Percentiles rank a stretch among this genome's conserved stretches.
Evolutionary conservation across 805 yeast species (phyloP).

Genomic region (Saccharomycopsis sp.): DNA sequence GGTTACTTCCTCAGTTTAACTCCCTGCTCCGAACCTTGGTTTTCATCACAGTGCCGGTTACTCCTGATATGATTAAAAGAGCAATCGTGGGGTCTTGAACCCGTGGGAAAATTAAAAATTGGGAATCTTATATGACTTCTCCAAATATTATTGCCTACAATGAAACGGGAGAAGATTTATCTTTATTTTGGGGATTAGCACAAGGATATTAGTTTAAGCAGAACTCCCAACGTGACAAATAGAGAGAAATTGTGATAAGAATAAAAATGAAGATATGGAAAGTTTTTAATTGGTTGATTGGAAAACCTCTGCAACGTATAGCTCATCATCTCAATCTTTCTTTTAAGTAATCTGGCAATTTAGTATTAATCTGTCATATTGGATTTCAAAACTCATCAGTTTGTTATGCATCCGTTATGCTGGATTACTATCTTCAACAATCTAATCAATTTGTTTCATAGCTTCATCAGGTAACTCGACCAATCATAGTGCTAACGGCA

Average conservation of each 20-base stretch:
- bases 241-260: too few relatives aligned
- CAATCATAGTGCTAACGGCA: conserved; percentile 32
- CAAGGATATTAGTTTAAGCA: neutral
- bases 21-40: conserved; percentile 65
- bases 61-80: conserved; percentile 73
- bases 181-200: conserved; percentile 47
- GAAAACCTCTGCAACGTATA: too few relatives aligned
- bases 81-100: conserved; percentile 66
- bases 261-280: too few relatives aligned
- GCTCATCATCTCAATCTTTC: too few relatives aligned
- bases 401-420: too few relatives aligned
- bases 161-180: conserved; percentile 71
- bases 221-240: too few relatives aligned
- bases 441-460: conserved; percentile 25
- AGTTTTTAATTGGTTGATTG: too few relatives aligned
- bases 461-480: conserved; percentile 29
- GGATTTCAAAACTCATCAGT: too few relatives aligned
- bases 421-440: too few relatives aligned
- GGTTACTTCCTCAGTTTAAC: conserved; percentile 59
- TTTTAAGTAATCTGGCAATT: too few relatives aligned
- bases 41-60: conserved; percentile 37
- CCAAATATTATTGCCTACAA: conserved; percentile 74
- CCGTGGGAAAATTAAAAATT: conserved; percentile 47
- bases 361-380: too few relatives aligned
- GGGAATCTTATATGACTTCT: conserved; percentile 67